Evolutionary conservation across 2,329 filamentous ascomycete genomes (phyloP).

Genomic region (Fusarium sp.): DNA sequence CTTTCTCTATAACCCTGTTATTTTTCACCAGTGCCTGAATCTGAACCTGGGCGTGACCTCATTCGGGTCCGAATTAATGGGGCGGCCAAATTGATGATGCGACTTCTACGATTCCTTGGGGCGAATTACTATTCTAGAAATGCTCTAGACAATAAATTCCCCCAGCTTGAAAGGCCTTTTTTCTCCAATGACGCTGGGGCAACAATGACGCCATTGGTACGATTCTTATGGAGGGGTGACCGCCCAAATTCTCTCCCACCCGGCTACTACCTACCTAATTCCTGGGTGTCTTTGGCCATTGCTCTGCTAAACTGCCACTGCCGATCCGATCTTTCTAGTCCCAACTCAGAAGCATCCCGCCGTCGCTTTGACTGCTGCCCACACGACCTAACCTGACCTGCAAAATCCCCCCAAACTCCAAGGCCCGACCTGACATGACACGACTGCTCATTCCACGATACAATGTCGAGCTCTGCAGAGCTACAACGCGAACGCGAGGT

Average conservation of each 20-base stretch:
- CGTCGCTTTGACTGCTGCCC: background rate
- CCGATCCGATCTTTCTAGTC: background rate
- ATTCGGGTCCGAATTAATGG: conserved; percentile 4
- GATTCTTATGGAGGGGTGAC: background rate
- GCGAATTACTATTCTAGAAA: conserved; percentile 21
- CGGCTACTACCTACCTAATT: background rate
- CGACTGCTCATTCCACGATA: conserved; percentile 11
- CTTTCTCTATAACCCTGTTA: conserved; percentile 4
- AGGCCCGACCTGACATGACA: conserved; percentile 12
- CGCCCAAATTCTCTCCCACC: conserved; percentile 9
- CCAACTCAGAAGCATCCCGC: background rate
- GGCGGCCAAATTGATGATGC: background rate
- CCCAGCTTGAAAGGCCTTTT: background rate
- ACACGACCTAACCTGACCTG: conserved; percentile 9
- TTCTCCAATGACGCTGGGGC: conserved; percentile 18
- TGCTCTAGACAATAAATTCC: background rate
- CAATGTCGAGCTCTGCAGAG: conserved; percentile 44
- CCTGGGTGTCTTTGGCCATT: background rate
- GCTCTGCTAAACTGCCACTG: background rate
- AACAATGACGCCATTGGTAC: conserved; percentile 32
- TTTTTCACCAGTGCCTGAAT: conserved; percentile 13
- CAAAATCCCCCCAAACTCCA: background rate
- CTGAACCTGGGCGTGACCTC: conserved; percentile 11
- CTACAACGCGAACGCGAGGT: conserved; percentile 49
- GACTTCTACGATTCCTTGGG: background rate